Evolutionary conservation across 2,329 filamentous ascomycete genomes (phyloP).

Genomic region (Sphaerulina musiva): DNA sequence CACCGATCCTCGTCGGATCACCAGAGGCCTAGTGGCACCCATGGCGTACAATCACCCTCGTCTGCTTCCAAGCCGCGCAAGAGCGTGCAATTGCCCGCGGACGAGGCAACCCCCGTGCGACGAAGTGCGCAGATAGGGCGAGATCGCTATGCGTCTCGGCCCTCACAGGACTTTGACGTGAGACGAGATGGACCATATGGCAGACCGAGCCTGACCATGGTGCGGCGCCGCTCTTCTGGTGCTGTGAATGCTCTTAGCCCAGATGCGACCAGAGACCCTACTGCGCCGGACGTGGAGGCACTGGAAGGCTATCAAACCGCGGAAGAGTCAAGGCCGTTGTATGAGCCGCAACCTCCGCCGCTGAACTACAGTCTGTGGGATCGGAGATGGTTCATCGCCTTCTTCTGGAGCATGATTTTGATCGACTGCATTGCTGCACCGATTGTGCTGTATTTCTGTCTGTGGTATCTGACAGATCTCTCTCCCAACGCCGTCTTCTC

Average conservation of each 20-base stretch:
- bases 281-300: constrained; percentile 13
- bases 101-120: constrained; percentile 2
- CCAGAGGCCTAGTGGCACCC: not conserved
- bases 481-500: constrained; percentile 48
- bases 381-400: constrained; percentile 50
- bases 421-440: constrained; percentile 55
- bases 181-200: constrained; percentile 31
- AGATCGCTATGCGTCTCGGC: constrained; percentile 11
- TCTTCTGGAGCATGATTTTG: constrained; percentile 56
- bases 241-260: not conserved
- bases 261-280: constrained; percentile 1
- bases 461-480: constrained; percentile 52
- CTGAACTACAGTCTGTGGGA: constrained; percentile 52
- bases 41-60: not conserved
- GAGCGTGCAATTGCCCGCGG: constrained; percentile 35
- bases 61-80: constrained; percentile 29
- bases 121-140: constrained; percentile 20
- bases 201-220: constrained; percentile 31
- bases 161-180: constrained; percentile 29
- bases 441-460: constrained; percentile 53
- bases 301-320: constrained; percentile 9
- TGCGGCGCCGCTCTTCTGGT: constrained; percentile 24
- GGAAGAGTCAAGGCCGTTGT: constrained; percentile 18
- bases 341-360: constrained; percentile 41
- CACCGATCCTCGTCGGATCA: not conserved